Base-by-base conservation (phyloP, 108 stramenopile species). In the Cyclotella distinguenda region DNA sequence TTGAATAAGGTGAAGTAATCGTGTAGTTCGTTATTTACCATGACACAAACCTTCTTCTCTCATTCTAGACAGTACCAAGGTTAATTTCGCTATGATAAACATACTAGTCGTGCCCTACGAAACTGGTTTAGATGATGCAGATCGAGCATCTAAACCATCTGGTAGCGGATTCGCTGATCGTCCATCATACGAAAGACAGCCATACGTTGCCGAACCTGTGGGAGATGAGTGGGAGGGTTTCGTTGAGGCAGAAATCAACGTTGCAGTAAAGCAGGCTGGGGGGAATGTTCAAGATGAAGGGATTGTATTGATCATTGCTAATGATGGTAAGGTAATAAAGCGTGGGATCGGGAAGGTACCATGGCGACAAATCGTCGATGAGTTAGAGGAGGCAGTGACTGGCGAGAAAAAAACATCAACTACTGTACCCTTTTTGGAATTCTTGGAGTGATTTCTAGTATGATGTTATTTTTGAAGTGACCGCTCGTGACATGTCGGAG, bases 271-370 rank as follows among this genome's bases (percentile, higher is more conserved):
- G 54, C 90, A 92, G 61, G 82, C 74, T 53, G 90, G 90, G 10
- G 73, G 53, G 77, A 84, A 44, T 68, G 84, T 68, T 4, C 76
- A 64, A 46, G 76, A 84, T 21, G 86, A 89, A 42, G 90, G 90
- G 2, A 89, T 92, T 61, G 88, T 83, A 27, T 69, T 92, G 34
- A 88, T 92, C 0, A 70, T 92, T 34, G 77, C 83, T 6, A 92
- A 84, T 60, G 81, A 79, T 67, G 90, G 90, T 19, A 78, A 81
- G 47, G 83, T 92, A 7, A 65, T 92, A 25, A 75, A 85, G 28
- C 82, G 90, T 36, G 90, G 90, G 2, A 77, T 92, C 25, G 90
- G 90, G 10, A 89, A 65, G 42, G 83, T 92, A 9, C 90, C 90
- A 42, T 92, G 90, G 90, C 70, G 83, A 61, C 81, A 83, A 55